Percentiles rank a stretch among this genome's conserved stretches.
Evolutionary conservation across 2,329 filamentous ascomycete species (phyloP).

Genomic region (Neofusicoccum laricinum): DNA sequence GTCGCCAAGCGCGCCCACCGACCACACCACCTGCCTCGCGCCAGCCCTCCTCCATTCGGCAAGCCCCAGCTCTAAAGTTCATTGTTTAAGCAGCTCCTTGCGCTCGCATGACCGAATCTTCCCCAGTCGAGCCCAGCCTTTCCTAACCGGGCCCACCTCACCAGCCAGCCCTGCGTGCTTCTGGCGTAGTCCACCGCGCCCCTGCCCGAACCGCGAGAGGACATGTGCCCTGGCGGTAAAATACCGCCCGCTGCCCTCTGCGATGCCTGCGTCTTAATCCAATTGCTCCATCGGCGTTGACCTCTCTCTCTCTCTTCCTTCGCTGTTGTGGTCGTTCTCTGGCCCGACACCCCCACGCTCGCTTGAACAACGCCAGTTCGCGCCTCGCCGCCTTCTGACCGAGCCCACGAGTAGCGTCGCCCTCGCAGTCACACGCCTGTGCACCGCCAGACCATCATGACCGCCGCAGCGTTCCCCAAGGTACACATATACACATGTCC

Average conservation of each 20-base stretch:
- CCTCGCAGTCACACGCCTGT: neutral
- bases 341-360: neutral
- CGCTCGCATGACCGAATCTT: slow-evolving; percentile 11
- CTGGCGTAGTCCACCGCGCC: neutral
- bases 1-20: neutral
- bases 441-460: neutral
- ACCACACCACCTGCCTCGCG: neutral
- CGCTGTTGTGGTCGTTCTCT: neutral
- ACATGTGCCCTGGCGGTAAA: neutral
- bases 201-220: neutral
- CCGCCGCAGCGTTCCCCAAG: neutral
- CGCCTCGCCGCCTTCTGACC: neutral
- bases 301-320: neutral
- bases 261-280: neutral
- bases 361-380: neutral
- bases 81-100: neutral
- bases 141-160: neutral
- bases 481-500: neutral
- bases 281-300: neutral
- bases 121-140: neutral
- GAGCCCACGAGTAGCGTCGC: neutral
- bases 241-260: neutral
- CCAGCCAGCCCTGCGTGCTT: neutral
- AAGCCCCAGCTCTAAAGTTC: slow-evolving; percentile 1
- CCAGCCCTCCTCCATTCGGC: neutral